Conservation (phyloP, 805 yeast species). For the Naumovozyma castellii region DNA sequence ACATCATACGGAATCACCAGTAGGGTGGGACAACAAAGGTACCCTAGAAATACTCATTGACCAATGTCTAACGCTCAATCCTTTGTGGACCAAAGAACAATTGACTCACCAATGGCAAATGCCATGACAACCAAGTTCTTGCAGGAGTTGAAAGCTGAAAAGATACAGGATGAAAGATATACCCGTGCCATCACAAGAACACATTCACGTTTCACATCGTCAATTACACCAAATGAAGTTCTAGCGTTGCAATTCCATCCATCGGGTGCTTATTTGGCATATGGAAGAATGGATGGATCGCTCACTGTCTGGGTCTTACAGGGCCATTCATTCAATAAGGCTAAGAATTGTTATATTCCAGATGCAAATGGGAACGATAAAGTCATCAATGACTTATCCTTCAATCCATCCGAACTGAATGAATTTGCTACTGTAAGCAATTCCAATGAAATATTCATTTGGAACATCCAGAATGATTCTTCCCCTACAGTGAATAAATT, state of each 20-base stretch:
- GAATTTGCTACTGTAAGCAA: slow-evolving; percentile 21
- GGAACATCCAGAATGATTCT: slow-evolving; percentile 16
- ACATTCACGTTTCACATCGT: slow-evolving; percentile 17
- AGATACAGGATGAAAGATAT: slow-evolving; percentile 20
- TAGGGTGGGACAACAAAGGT: too few relatives aligned
- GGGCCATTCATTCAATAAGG: slow-evolving; percentile 6
- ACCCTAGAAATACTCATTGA: too few relatives aligned
- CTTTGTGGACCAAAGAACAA: slow-evolving; percentile 1
- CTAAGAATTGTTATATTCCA: slow-evolving; percentile 8
- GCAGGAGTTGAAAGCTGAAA: slow-evolving; percentile 1
- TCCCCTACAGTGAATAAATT: slow-evolving; percentile 7
- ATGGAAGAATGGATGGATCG: slow-evolving; percentile 27
- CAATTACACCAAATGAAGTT: slow-evolving; percentile 14
- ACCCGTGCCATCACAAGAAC: slow-evolving; percentile 9
- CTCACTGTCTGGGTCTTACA: slow-evolving; percentile 19
- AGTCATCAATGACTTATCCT: slow-evolving; percentile 15
- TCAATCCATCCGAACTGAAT: slow-evolving; percentile 17
- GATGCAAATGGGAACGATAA: slow-evolving; percentile 16
- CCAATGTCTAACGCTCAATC: background rate
- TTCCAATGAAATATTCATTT: slow-evolving; percentile 14
- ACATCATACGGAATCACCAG: too few relatives aligned
- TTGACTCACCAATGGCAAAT: slow-evolving; percentile 4
- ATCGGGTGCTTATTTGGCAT: slow-evolving; percentile 20
- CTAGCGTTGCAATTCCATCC: slow-evolving; percentile 22
- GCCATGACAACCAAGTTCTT: slow-evolving; percentile 2